Evolutionary conservation across 306 rosid genomes (phyloP).

Genomic region (Cicer bijugum): DNA sequence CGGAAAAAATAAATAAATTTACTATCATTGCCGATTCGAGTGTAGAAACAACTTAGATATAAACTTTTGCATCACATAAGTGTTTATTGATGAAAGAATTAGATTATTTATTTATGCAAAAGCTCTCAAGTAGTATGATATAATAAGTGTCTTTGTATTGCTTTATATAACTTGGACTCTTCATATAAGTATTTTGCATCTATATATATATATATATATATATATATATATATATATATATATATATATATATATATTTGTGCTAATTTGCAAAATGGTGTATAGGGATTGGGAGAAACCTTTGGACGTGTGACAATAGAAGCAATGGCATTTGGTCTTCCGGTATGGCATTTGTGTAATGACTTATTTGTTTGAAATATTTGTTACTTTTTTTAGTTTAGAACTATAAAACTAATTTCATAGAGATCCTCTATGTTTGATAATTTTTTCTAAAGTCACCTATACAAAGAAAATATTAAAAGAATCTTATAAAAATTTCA

Average conservation of each 20-base stretch:
- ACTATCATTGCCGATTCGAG: too few species aligned
- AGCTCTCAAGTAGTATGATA: background rate
- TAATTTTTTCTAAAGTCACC: background rate
- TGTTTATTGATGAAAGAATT: background rate
- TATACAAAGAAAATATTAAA: too few species aligned
- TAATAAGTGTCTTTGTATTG: background rate
- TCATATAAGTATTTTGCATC: background rate
- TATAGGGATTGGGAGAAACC: slow-evolving; percentile 92
- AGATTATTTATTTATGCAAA: background rate
- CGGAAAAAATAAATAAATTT: too few species aligned
- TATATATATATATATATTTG: background rate
- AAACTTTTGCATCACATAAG: background rate
- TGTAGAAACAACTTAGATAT: too few species aligned
- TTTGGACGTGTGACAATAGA: slow-evolving; percentile 93
- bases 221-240: background rate
- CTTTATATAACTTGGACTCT: background rate
- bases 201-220: too few species aligned
- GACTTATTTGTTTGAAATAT: too few species aligned
- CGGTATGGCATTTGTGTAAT: slow-evolving; percentile 50
- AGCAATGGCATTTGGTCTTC: slow-evolving; percentile 97
- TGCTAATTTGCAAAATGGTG: slow-evolving; percentile 41
- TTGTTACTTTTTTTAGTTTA: too few species aligned
- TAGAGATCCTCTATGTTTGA: background rate
- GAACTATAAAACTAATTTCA: too few species aligned
- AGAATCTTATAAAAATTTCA: too few species aligned